Conservation (phyloP, 108 stramenopile species). For the Bacterosira constricta region DNA sequence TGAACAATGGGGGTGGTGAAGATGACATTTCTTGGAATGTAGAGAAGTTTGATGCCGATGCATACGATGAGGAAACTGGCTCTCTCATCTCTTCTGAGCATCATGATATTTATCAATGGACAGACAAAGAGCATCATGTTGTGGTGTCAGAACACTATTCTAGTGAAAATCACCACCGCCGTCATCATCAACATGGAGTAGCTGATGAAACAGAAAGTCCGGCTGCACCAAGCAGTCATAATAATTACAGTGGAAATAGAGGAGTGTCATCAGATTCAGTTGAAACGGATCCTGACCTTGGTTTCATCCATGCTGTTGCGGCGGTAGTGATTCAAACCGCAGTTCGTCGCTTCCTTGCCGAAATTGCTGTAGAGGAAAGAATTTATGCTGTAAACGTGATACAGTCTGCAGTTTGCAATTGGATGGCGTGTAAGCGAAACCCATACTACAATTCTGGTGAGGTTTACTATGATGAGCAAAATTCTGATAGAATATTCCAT, state of each 20-base stretch:
- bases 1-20: background rate
- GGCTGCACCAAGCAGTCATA: background rate
- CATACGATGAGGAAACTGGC: constrained; percentile 31
- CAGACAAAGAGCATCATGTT: constrained; percentile 15
- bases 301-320: constrained; percentile 77
- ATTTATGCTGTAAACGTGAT: constrained; percentile 42
- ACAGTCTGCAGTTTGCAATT: constrained; percentile 29
- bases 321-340: constrained; percentile 82
- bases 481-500: background rate
- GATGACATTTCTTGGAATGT: constrained; percentile 36
- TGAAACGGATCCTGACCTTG: constrained; percentile 36
- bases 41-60: constrained; percentile 28
- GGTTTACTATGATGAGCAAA: background rate
- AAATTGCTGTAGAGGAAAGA: constrained; percentile 44
- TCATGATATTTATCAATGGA: constrained; percentile 30
- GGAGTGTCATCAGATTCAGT: constrained; percentile 28
- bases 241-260: background rate
- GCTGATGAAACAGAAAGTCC: background rate
- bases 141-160: constrained; percentile 28
- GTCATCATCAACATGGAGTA: background rate
- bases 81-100: constrained; percentile 24
- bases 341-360: constrained; percentile 69
- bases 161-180: constrained; percentile 26
- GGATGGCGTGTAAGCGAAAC: constrained; percentile 25
- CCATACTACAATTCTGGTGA: background rate